Conservation (phyloP, 192 early-diverging fungal species). For the Linderina pennispora region DNA sequence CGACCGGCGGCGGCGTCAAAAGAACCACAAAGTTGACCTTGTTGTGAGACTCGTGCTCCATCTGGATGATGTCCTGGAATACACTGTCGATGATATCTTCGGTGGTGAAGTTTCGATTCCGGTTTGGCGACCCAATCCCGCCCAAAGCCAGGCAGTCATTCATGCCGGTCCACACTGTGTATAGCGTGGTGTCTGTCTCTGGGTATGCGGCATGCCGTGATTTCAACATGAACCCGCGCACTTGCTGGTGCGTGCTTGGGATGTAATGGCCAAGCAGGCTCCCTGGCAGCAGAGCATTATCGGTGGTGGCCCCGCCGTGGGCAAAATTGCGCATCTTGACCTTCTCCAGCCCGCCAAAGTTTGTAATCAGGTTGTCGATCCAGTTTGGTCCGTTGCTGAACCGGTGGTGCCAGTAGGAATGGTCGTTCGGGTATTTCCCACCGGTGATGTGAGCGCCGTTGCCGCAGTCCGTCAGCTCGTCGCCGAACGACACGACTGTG, state of each 20-base stretch:
- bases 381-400: constrained; percentile 48
- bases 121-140: constrained; percentile 9
- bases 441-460: constrained; percentile 44
- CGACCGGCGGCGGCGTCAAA: constrained; percentile 37
- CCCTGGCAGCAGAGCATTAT: constrained; percentile 26
- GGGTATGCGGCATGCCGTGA: constrained; percentile 30
- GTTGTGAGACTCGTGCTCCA: constrained; percentile 47
- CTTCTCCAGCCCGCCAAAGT: constrained; percentile 38
- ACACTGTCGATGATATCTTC: constrained; percentile 26
- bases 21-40: constrained; percentile 22
- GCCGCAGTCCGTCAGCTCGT: constrained; percentile 39
- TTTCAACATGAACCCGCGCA: constrained; percentile 42
- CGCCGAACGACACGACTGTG: constrained; percentile 40
- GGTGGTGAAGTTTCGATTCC: constrained; percentile 5
- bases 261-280: constrained; percentile 31
- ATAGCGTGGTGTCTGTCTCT: constrained; percentile 27
- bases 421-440: constrained; percentile 41
- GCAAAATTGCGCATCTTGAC: constrained; percentile 49
- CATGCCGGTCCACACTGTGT: constrained; percentile 43
- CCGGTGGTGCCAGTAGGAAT: constrained; percentile 44
- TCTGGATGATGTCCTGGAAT: constrained; percentile 35
- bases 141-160: constrained; percentile 29
- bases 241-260: constrained; percentile 35
- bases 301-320: constrained; percentile 34
- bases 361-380: constrained; percentile 40